These are phyloP conservation scores for Pilatotrama ljubarskyi DNA, from an alignment of 768 basidiomycete species.

Conservation along the genomic window DNA sequence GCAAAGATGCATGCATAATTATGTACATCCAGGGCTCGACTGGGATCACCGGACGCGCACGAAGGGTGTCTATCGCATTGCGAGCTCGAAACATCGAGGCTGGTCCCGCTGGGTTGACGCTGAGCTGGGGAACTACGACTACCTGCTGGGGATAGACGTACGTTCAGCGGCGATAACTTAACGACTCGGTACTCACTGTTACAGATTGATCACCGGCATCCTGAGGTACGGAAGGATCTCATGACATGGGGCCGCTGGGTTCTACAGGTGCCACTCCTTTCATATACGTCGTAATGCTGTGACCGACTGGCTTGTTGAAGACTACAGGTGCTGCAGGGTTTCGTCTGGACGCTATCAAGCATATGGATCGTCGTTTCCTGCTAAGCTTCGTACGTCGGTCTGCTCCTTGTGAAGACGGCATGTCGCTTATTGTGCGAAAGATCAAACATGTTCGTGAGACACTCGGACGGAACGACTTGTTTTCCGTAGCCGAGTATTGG, in stretches of 20 bases:
- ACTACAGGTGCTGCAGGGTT: conserved; percentile 73
- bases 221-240: conserved; percentile 74
- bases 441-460: conserved; percentile 49
- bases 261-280: conserved; percentile 42
- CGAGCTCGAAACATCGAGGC: conserved; percentile 62
- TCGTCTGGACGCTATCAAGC: conserved; percentile 90
- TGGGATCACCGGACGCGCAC: conserved; percentile 72
- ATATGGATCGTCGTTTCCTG: conserved; percentile 75
- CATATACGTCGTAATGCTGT: not conserved
- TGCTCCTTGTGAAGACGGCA: not conserved
- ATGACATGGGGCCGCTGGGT: conserved; percentile 80
- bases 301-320: too few species aligned
- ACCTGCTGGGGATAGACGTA: conserved; percentile 74
- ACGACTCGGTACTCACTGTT: not conserved
- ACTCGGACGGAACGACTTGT: conserved; percentile 51
- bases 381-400: conserved; percentile 57
- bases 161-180: conserved; percentile 26
- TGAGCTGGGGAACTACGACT: conserved; percentile 89
- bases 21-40: conserved; percentile 59
- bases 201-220: conserved; percentile 58
- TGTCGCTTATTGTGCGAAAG: conserved; percentile 1
- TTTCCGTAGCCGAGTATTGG: conserved; percentile 84
- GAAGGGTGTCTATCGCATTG: conserved; percentile 71
- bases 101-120: conserved; percentile 83
- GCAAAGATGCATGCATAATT: not conserved